Percentiles rank a stretch among this genome's conserved stretches.
Evolutionary conservation across 169 alveolate species (phyloP).

Genomic region (Cytauxzoon felis): DNA sequence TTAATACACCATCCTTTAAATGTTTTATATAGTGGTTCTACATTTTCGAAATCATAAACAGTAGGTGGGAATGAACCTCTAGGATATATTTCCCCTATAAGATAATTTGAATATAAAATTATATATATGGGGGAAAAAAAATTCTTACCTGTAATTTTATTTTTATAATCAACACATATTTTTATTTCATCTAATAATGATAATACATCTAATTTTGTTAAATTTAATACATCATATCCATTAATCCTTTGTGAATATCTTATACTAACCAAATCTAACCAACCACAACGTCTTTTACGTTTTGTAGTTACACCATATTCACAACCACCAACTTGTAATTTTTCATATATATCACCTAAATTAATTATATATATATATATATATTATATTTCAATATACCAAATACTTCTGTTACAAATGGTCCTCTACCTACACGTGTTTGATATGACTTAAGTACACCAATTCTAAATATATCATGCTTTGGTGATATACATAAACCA

Average conservation of each 20-base stretch:
- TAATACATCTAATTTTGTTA: slow-evolving; percentile 91
- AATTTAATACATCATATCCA: slow-evolving; percentile 78
- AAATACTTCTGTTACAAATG: slow-evolving; percentile 90
- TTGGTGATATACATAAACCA: slow-evolving; percentile 66
- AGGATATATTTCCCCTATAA: slow-evolving; percentile 60
- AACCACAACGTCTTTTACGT: slow-evolving; percentile 94
- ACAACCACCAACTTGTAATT: slow-evolving; percentile 80
- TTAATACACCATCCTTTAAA: slow-evolving; percentile 87
- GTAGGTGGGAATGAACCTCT: slow-evolving; percentile 81
- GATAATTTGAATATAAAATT: not conserved
- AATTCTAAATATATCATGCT: slow-evolving; percentile 56
- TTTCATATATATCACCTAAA: slow-evolving; percentile 72
- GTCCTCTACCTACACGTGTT: slow-evolving; percentile 96
- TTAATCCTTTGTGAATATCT: slow-evolving; percentile 70
- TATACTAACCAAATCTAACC: slow-evolving; percentile 90
- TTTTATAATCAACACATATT: slow-evolving; percentile 76
- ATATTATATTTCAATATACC: slow-evolving; percentile 18
- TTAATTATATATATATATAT: not conserved
- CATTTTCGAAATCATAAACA: slow-evolving; percentile 72
- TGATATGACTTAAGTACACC: slow-evolving; percentile 92
- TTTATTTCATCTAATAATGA: slow-evolving; percentile 82
- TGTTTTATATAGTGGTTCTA: slow-evolving; percentile 82
- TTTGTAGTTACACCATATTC: slow-evolving; percentile 96
- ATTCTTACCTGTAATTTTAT: slow-evolving; percentile 61
- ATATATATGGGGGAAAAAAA: not conserved